Evolutionary conservation across 2,329 filamentous ascomycete genomes (phyloP).

Genomic region (Penicillium sp.): DNA sequence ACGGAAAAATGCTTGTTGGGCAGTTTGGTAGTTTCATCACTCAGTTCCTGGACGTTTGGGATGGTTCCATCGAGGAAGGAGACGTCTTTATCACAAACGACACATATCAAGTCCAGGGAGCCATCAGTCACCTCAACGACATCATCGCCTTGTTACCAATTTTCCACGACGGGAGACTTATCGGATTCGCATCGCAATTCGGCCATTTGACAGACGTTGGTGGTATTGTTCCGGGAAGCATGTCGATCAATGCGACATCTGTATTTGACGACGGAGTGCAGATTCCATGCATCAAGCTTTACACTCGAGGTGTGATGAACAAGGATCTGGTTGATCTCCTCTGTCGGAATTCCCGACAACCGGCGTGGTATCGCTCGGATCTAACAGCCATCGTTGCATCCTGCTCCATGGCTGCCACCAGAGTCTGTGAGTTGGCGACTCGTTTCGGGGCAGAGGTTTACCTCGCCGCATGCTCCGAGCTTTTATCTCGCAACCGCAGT

Average conservation of each 20-base stretch:
- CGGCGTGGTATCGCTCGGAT: constrained; percentile 53
- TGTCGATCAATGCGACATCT: constrained; percentile 52
- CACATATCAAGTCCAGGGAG: constrained; percentile 51
- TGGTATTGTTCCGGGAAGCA: constrained; percentile 53
- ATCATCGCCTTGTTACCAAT: constrained; percentile 54
- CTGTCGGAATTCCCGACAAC: constrained; percentile 51
- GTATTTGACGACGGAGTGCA: constrained; percentile 55
- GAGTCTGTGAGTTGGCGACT: constrained; percentile 48
- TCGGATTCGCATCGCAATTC: constrained; percentile 55
- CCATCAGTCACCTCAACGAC: constrained; percentile 54
- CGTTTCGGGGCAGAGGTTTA: constrained; percentile 50
- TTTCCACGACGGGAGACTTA: constrained; percentile 45
- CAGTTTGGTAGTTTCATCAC: constrained; percentile 55
- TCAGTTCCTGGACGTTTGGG: constrained; percentile 50
- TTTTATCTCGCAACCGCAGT: constrained; percentile 47
- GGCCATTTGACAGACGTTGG: constrained; percentile 51
- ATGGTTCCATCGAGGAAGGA: constrained; percentile 51
- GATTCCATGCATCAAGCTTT: constrained; percentile 53
- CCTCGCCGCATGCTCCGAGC: constrained; percentile 47
- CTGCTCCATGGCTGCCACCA: constrained; percentile 47
- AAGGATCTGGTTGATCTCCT: constrained; percentile 47
- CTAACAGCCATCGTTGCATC: constrained; percentile 50
- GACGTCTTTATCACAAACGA: constrained; percentile 56
- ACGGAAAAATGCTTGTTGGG: constrained; percentile 54
- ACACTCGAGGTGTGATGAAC: constrained; percentile 47